Percentiles rank a stretch among this genome's conserved stretches.
phyloP scores from a whole-genome alignment of 2,329 filamentous ascomycete genomes.

The Gaeumannomyces tritici region DNA sequence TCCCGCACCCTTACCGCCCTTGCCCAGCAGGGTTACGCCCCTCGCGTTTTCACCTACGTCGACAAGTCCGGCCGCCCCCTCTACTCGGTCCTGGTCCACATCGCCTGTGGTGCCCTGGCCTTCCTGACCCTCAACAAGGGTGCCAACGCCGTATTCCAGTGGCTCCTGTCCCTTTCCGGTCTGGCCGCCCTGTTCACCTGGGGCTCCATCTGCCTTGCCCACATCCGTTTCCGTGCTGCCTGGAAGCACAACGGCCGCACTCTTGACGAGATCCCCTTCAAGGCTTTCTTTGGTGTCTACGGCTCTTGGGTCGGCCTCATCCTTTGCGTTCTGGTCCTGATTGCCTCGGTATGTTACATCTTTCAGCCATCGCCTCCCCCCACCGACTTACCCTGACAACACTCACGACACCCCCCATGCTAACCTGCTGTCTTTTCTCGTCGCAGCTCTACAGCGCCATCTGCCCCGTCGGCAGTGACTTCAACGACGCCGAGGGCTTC shows the following conservation, averaged over 20 bases:
- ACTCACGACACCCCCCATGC: not conserved
- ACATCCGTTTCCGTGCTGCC: conserved; percentile 57
- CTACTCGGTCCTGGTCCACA: conserved; percentile 30
- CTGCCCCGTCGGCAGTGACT: conserved; percentile 20
- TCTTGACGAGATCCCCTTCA: conserved; percentile 57
- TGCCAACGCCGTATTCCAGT: conserved; percentile 47
- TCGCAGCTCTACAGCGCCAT: conserved; percentile 40
- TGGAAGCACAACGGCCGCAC: conserved; percentile 49
- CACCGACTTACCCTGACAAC: too few species aligned
- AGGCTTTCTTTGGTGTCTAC: conserved; percentile 45
- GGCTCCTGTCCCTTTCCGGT: conserved; percentile 55
- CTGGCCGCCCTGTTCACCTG: conserved; percentile 56
- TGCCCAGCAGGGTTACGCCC: conserved; percentile 45
- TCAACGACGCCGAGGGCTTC: conserved; percentile 34
- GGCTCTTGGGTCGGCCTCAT: conserved; percentile 54
- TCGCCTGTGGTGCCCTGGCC: conserved; percentile 37
- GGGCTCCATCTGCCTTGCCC: conserved; percentile 54
- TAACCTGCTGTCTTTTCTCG: not conserved
- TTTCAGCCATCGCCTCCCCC: too few species aligned
- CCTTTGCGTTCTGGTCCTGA: conserved; percentile 43
- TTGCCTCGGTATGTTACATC: conserved; percentile 33
- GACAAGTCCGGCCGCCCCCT: conserved; percentile 44
- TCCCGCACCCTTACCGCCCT: conserved; percentile 47
- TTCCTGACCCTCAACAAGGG: conserved; percentile 34
- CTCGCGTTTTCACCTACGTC: conserved; percentile 42